phyloP scores from a whole-genome alignment of 495 filamentous ascomycete genomes.

The Xylaria curta region DNA sequence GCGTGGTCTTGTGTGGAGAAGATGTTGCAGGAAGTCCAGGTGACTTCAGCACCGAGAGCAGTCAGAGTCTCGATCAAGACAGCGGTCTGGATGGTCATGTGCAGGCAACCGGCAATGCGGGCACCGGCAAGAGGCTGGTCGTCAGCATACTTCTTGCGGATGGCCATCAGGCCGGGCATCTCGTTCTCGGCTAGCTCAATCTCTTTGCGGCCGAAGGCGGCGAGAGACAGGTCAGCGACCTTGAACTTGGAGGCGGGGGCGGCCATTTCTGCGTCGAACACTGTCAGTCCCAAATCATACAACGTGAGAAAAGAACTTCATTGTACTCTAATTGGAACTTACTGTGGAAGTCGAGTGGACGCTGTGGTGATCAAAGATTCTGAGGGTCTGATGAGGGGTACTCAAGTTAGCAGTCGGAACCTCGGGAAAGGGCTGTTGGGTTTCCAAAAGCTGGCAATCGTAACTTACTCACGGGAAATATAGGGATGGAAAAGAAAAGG shows the following conservation, averaged over 20 bases:
- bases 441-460: not conserved
- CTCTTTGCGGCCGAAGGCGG: conserved; percentile 98
- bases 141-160: conserved; percentile 83
- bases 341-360: not conserved
- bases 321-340: not conserved
- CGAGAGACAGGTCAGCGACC: conserved; percentile 97
- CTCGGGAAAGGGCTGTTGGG: not conserved
- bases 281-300: conserved; percentile 15
- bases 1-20: conserved; percentile 99
- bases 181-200: conserved; percentile 99
- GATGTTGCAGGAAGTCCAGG: conserved; percentile 98
- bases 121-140: conserved; percentile 92
- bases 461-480: conserved; percentile 16
- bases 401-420: conserved; percentile 2
- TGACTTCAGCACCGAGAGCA: conserved; percentile 94
- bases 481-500: not conserved
- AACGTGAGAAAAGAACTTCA: not conserved
- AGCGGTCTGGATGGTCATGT: conserved; percentile 99
- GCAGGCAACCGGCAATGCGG: conserved; percentile 94
- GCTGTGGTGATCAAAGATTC: not conserved
- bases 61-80: conserved; percentile 98
- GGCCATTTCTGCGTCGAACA: conserved; percentile 52
- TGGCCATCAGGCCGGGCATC: conserved; percentile 97
- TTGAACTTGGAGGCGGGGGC: conserved; percentile 93
- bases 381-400: conserved; percentile 15